Evolutionary conservation across 2,329 filamentous ascomycete species (phyloP).

Genomic region (Chaetomium strumarium): DNA sequence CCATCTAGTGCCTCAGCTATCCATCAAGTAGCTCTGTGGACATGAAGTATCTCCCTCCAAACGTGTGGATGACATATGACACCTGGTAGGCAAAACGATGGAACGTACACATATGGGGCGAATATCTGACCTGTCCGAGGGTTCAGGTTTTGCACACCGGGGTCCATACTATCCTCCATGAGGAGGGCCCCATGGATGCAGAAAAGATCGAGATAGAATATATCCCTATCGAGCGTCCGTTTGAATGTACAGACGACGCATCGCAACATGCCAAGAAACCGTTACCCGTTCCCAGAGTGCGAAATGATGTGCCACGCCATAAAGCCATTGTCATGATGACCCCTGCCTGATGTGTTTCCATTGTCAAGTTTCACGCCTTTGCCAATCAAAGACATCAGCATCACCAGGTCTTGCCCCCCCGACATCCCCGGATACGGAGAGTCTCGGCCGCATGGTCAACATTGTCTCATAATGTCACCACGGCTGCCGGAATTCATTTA

Average conservation of each 20-base stretch:
- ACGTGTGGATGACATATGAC: too few species aligned
- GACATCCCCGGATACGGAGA: conserved; percentile 9
- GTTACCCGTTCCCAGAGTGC: conserved; percentile 18
- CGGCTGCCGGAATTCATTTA: conserved; percentile 9
- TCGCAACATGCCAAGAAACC: conserved; percentile 17
- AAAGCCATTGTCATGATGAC: conserved; percentile 16
- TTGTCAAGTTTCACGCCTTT: conserved; percentile 8
- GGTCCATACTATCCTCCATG: background rate
- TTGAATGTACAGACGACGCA: conserved; percentile 16
- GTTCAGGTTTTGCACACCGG: background rate
- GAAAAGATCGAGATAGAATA: conserved; percentile 12
- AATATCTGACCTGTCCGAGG: too few species aligned
- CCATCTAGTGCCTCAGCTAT: too few species aligned
- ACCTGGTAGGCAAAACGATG: too few species aligned
- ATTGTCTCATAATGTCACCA: conserved; percentile 6
- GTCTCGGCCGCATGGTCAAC: conserved; percentile 10
- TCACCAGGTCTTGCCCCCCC: conserved; percentile 12
- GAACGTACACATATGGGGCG: too few species aligned
- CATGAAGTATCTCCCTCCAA: too few species aligned
- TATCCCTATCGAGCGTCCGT: conserved; percentile 17
- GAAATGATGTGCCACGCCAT: conserved; percentile 20
- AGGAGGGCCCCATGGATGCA: background rate
- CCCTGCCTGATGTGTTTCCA: conserved; percentile 5
- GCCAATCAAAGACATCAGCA: conserved; percentile 4
- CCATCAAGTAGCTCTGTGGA: too few species aligned